A percentile compares a stretch with the other conserved stretches of the same genome.
Evolutionary conservation across 2,329 filamentous ascomycete species (phyloP).

Genomic region (Cercospora canescens): DNA sequence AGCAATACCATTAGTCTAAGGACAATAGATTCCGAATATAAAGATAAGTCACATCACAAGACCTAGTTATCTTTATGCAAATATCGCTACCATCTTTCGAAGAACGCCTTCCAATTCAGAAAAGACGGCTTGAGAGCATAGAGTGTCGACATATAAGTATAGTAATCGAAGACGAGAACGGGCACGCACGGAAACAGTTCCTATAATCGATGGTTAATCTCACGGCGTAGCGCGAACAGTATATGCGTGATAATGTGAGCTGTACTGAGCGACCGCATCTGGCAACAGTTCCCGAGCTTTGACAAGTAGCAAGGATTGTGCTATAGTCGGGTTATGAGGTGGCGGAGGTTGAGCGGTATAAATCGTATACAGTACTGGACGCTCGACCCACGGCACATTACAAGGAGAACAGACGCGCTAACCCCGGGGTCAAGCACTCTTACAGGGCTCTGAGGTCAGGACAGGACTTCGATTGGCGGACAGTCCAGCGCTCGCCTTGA

Average conservation of each 20-base stretch:
- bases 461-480: not conserved
- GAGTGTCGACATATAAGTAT: not conserved
- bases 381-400: not conserved
- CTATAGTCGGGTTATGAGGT: not conserved
- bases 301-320: not conserved
- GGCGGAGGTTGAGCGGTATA: not conserved
- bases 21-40: not conserved
- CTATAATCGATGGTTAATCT: not conserved
- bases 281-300: not conserved
- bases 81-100: not conserved
- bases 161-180: not conserved
- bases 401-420: not conserved
- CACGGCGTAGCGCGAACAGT: not conserved
- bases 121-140: not conserved
- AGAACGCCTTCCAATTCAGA: not conserved
- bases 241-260: not conserved
- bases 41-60: not conserved
- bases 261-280: not conserved
- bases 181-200: not conserved
- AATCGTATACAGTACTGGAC: not conserved
- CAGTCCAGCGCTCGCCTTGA: not conserved
- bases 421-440: not conserved
- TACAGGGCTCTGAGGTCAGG: not conserved
- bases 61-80: not conserved
- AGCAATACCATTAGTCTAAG: not conserved